phyloP scores from a whole-genome alignment of 2,329 filamentous ascomycete species.

The Metarhizium brunneum region DNA sequence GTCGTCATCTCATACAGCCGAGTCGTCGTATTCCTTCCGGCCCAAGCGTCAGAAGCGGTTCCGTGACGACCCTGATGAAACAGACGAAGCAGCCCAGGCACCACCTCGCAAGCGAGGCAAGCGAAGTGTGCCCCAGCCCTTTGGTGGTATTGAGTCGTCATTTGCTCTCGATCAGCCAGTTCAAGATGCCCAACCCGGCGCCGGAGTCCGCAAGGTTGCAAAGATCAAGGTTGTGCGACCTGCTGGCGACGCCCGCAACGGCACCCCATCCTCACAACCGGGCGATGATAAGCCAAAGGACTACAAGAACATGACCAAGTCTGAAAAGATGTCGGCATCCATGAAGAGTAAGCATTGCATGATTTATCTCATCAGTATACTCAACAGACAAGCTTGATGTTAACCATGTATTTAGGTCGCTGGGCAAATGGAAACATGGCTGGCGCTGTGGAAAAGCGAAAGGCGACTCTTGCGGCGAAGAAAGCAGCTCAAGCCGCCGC shows the following conservation, averaged over 20 bases:
- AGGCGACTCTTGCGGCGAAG: constrained; percentile 50
- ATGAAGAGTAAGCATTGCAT: constrained; percentile 46
- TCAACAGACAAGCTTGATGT: constrained; percentile 14
- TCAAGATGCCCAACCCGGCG: constrained; percentile 12
- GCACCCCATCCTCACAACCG: constrained; percentile 16
- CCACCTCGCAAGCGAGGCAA: constrained; percentile 30
- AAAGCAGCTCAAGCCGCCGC: constrained; percentile 39
- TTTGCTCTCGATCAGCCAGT: constrained; percentile 11
- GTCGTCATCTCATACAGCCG: constrained; percentile 36
- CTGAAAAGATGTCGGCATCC: constrained; percentile 56
- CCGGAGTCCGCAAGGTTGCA: constrained; percentile 21
- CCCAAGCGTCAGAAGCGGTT: constrained; percentile 47
- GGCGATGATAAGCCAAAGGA: constrained; percentile 38
- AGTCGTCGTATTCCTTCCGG: constrained; percentile 43
- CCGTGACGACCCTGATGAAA: constrained; percentile 37
- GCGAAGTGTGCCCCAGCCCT: constrained; percentile 12
- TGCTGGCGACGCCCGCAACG: constrained; percentile 17
- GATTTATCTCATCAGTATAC: background rate
- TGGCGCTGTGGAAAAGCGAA: constrained; percentile 49
- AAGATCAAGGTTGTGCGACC: constrained; percentile 30
- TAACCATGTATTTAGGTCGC: constrained; percentile 30
- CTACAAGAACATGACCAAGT: constrained; percentile 54
- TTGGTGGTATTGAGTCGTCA: constrained; percentile 7
- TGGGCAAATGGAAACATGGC: constrained; percentile 54
- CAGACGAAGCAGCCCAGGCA: constrained; percentile 24